phyloP scores from a whole-genome alignment of 148 eudicot genomes.

The Amaranthus cruentus region DNA sequence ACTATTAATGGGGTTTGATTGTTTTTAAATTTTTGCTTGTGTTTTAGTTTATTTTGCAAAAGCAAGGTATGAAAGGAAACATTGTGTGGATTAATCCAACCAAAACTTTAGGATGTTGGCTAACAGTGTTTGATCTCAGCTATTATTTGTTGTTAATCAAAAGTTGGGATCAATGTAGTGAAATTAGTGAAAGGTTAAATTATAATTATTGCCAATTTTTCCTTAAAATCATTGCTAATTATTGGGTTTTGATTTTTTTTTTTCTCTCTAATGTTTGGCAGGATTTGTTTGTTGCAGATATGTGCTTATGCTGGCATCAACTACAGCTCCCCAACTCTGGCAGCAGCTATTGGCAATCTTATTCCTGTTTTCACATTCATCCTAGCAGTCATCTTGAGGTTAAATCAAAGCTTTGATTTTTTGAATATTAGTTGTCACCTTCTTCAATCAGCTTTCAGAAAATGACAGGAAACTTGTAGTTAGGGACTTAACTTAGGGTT shows the following conservation, averaged over 20 bases:
- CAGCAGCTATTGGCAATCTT: conserved; percentile 63
- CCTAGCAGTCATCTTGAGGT: conserved; percentile 57
- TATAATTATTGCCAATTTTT: neutral
- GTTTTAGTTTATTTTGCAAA: too few species aligned
- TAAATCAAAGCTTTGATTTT: neutral
- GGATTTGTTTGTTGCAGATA: conserved; percentile 51
- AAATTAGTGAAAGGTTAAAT: too few species aligned
- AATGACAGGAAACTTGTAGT: neutral
- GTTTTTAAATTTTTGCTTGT: too few species aligned
- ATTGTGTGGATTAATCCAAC: too few species aligned
- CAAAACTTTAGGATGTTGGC: too few species aligned
- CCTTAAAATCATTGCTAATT: neutral
- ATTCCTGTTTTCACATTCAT: conserved; percentile 64
- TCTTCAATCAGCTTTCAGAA: neutral
- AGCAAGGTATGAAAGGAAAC: too few species aligned
- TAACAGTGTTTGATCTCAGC: too few species aligned
- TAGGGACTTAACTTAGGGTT: neutral
- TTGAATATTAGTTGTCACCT: neutral
- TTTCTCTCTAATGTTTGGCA: conserved; percentile 31
- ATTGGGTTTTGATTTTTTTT: neutral
- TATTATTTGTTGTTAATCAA: too few species aligned
- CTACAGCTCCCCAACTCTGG: conserved; percentile 64
- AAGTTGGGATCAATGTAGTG: too few species aligned
- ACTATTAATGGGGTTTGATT: too few species aligned
- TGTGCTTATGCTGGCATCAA: conserved; percentile 49